These are phyloP conservation scores for Tulasnella sp. DNA, from an alignment of 768 basidiomycete species.

Conservation along the genomic window DNA sequence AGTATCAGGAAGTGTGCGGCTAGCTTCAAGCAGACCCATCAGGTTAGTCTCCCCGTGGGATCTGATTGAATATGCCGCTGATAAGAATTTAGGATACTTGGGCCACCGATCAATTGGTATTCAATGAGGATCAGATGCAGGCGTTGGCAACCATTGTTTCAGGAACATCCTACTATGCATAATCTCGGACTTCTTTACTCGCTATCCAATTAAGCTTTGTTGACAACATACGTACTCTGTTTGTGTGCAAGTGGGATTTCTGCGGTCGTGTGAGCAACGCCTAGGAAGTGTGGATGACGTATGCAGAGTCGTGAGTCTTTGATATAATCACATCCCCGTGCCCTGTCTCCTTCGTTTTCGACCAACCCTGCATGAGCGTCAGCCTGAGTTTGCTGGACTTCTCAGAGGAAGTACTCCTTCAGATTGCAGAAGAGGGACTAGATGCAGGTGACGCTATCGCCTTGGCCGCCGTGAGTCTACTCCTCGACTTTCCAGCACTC, in stretches of 20 bases:
- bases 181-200: background rate
- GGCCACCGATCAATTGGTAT: slow-evolving; percentile 78
- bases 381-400: background rate
- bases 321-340: too few species aligned
- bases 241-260: too few species aligned
- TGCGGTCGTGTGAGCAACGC: too few species aligned
- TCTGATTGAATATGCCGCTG: slow-evolving; percentile 11
- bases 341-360: background rate
- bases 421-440: background rate
- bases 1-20: slow-evolving; percentile 70
- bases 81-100: slow-evolving; percentile 50
- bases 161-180: slow-evolving; percentile 68
- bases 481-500: background rate
- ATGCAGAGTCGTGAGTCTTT: too few species aligned
- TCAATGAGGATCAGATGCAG: slow-evolving; percentile 72
- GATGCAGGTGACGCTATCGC: slow-evolving; percentile 7
- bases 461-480: background rate
- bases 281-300: too few species aligned
- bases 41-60: slow-evolving; percentile 23
- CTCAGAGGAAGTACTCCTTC: background rate
- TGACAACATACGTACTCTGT: too few species aligned
- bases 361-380: background rate
- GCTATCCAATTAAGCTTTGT: background rate
- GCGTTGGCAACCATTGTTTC: slow-evolving; percentile 73
- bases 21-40: slow-evolving; percentile 70